Evolutionary conservation across 2,329 filamentous ascomycete species (phyloP).

Genomic region (Plenodomus biglobosus): DNA sequence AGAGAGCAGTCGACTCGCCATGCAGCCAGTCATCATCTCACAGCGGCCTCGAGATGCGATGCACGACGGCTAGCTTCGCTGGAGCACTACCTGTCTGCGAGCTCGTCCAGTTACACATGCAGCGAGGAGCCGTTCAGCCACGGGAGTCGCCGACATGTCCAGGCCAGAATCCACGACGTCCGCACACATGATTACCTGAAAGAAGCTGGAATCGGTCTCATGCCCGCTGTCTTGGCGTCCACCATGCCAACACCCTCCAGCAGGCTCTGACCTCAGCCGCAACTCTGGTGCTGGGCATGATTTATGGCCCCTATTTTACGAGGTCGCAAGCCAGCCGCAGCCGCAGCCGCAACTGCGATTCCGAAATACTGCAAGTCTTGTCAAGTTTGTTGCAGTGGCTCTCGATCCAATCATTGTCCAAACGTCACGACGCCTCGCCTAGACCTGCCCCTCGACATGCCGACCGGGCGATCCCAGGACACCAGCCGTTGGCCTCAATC

Average conservation of each 20-base stretch:
- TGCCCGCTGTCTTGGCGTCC: conserved; percentile 4
- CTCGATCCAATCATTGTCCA: not conserved
- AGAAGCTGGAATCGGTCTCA: not conserved
- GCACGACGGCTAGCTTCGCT: not conserved
- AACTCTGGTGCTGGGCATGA: not conserved
- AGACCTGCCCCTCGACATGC: conserved; percentile 9
- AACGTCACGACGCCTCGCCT: conserved; percentile 12
- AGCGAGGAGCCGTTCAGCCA: not conserved
- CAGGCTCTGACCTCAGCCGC: not conserved
- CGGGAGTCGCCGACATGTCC: conserved; percentile 16
- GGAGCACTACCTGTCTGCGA: not conserved
- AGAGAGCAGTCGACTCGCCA: conserved; percentile 20
- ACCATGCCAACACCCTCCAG: conserved; percentile 4
- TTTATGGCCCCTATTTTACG: not conserved
- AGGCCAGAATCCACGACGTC: conserved; percentile 12
- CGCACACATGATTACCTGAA: conserved; percentile 14
- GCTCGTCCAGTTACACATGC: not conserved
- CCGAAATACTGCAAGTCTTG: too few species aligned
- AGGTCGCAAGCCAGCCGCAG: not conserved
- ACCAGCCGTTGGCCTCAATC: conserved; percentile 3
- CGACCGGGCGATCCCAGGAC: conserved; percentile 7
- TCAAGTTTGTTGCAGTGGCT: too few species aligned
- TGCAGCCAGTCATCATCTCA: conserved; percentile 15
- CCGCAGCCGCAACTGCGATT: too few species aligned
- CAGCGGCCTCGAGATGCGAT: conserved; percentile 3